Conservation (phyloP, 306 rosid species). For the Heteromeles arbutifolia region DNA sequence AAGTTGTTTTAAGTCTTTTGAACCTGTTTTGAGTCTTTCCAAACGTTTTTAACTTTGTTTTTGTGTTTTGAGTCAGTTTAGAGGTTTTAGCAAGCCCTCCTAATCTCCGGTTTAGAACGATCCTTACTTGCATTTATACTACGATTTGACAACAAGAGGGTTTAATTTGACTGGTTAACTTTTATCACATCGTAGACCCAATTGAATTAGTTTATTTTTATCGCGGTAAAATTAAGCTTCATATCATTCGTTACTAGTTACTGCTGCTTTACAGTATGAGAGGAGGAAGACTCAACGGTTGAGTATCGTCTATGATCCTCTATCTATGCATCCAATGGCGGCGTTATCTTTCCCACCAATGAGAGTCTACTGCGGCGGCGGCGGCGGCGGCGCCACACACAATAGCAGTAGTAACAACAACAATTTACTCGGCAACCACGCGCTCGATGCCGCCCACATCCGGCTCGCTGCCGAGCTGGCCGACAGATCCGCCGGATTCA, state of each 20-base stretch:
- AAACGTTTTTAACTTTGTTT: too few relatives aligned
- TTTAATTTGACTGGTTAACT: too few relatives aligned
- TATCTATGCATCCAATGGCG: not conserved
- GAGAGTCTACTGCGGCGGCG: not conserved
- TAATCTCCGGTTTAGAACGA: too few relatives aligned
- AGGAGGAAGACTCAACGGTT: not conserved
- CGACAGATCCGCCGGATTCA: constrained; percentile 74
- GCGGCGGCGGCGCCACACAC: constrained; percentile 5
- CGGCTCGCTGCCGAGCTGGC: constrained; percentile 64
- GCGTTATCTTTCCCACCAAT: not conserved
- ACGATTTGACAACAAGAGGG: too few relatives aligned
- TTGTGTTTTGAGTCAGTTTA: too few relatives aligned
- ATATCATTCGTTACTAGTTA: not conserved
- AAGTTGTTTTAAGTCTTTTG: too few relatives aligned
- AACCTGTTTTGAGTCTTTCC: too few relatives aligned
- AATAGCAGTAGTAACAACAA: not conserved
- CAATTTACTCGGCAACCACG: constrained; percentile 4
- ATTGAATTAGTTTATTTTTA: too few relatives aligned
- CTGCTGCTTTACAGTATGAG: too few relatives aligned
- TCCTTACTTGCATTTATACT: too few relatives aligned
- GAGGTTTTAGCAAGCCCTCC: too few relatives aligned
- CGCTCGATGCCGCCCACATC: constrained; percentile 45
- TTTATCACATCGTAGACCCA: too few relatives aligned
- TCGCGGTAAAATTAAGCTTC: not conserved
- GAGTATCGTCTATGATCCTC: not conserved